Conservation (phyloP, 2,329 filamentous ascomycete genomes). For the Leptographium galeiforme region DNA sequence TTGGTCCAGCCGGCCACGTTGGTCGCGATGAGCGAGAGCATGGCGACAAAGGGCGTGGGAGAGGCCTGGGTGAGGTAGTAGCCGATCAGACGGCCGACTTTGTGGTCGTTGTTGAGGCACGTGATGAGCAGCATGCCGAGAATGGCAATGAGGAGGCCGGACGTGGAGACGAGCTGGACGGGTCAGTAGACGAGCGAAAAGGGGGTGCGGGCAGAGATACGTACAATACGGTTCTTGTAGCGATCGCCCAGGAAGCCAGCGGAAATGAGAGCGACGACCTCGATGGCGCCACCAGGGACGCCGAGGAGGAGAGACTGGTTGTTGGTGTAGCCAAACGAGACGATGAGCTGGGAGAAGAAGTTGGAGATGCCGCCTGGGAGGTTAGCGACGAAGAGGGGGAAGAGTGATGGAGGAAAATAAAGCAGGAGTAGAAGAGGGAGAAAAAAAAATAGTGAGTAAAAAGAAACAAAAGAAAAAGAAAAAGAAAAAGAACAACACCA, state of each 20-base stretch:
- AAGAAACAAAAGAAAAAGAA: background rate
- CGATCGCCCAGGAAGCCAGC: conserved; percentile 38
- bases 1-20: conserved; percentile 47
- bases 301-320: conserved; percentile 52
- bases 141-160: conserved; percentile 37
- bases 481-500: background rate
- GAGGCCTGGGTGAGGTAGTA: conserved; percentile 52
- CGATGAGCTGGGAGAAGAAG: conserved; percentile 28
- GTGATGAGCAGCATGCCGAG: conserved; percentile 52
- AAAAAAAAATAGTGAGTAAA: no score
- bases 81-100: conserved; percentile 44
- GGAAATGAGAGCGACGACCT: conserved; percentile 22
- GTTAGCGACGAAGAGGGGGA: background rate
- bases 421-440: background rate
- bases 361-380: conserved; percentile 16
- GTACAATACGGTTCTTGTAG: conserved; percentile 37
- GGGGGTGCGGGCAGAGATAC: conserved; percentile 1
- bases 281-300: conserved; percentile 50
- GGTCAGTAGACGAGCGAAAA: conserved; percentile 8
- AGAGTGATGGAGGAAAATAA: background rate
- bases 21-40: conserved; percentile 48
- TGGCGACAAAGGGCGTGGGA: conserved; percentile 48
- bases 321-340: conserved; percentile 48
- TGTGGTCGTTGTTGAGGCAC: conserved; percentile 42
- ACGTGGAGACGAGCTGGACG: conserved; percentile 32